Evolutionary conservation across 2,329 filamentous ascomycete species (phyloP).

Genomic region (Phialophora tarda): DNA sequence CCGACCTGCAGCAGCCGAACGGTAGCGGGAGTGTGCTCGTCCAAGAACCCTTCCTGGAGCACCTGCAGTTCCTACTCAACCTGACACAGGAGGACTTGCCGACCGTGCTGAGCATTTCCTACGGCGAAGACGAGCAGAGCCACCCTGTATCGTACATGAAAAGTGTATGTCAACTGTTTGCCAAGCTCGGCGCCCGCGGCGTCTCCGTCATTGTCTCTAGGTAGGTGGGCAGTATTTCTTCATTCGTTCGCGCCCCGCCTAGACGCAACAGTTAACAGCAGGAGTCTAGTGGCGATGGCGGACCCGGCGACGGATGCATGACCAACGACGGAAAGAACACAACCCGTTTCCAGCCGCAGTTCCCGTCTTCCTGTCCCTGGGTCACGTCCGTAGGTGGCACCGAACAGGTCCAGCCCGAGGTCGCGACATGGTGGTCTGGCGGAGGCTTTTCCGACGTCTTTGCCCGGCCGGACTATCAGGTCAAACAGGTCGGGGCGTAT

Average conservation of each 20-base stretch:
- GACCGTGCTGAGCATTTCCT: slow-evolving; percentile 67
- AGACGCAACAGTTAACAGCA: neutral
- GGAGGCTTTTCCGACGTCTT: slow-evolving; percentile 61
- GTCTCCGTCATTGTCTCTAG: slow-evolving; percentile 67
- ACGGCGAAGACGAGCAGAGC: slow-evolving; percentile 70
- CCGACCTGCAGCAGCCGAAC: slow-evolving; percentile 53
- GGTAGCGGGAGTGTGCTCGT: slow-evolving; percentile 48
- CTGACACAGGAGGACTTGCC: slow-evolving; percentile 63
- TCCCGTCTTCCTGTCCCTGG: slow-evolving; percentile 71
- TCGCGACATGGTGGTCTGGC: slow-evolving; percentile 60
- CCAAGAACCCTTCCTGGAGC: slow-evolving; percentile 71
- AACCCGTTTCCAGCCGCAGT: slow-evolving; percentile 63
- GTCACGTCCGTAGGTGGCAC: slow-evolving; percentile 70
- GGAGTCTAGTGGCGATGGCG: slow-evolving; percentile 58
- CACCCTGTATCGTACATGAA: slow-evolving; percentile 65
- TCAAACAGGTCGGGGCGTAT: slow-evolving; percentile 52
- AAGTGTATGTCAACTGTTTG: slow-evolving; percentile 67
- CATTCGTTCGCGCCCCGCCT: slow-evolving; percentile 54
- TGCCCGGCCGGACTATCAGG: slow-evolving; percentile 54
- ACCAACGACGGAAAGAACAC: slow-evolving; percentile 64
- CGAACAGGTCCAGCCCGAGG: slow-evolving; percentile 56
- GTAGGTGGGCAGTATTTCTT: slow-evolving; percentile 1
- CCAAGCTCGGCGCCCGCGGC: slow-evolving; percentile 69
- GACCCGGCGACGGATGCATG: slow-evolving; percentile 62
- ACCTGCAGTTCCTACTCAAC: slow-evolving; percentile 64